These are phyloP conservation scores for Amyloporia xantha DNA, from an alignment of 768 basidiomycete genomes.

Conservation along the genomic window DNA sequence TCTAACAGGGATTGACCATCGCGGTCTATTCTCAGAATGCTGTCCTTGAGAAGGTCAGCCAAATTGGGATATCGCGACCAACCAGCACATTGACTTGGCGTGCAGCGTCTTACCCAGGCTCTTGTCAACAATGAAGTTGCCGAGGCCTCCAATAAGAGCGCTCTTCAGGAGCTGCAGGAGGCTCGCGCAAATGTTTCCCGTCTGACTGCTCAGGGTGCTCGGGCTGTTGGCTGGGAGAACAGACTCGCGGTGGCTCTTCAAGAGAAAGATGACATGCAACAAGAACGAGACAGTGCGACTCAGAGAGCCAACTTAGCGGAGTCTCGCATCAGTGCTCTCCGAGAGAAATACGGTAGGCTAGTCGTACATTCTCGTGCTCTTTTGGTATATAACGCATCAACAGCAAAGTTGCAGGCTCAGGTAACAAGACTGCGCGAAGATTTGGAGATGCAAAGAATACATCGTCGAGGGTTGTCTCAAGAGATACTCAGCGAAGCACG, in stretches of 20 bases:
- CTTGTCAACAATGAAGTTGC: constrained; percentile 76
- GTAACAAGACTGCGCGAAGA: constrained; percentile 57
- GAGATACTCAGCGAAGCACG: constrained; percentile 61
- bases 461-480: constrained; percentile 61
- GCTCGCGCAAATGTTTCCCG: constrained; percentile 60
- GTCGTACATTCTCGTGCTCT: not conserved
- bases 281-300: constrained; percentile 69
- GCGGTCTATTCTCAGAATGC: constrained; percentile 16
- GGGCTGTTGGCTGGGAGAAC: constrained; percentile 64
- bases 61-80: constrained; percentile 43
- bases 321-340: constrained; percentile 52
- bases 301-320: constrained; percentile 67
- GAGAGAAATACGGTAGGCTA: constrained; percentile 58
- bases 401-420: constrained; percentile 68
- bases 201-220: constrained; percentile 61
- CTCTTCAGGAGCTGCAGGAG: constrained; percentile 70
- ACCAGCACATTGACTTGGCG: constrained; percentile 1
- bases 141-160: constrained; percentile 70
- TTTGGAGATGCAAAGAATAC: constrained; percentile 52
- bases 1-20: not conserved
- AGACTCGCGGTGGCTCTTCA: constrained; percentile 57
- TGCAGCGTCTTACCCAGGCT: constrained; percentile 70
- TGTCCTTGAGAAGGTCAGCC: constrained; percentile 27
- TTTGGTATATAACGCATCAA: not conserved
- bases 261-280: constrained; percentile 78